Percentiles rank a stretch among this genome's conserved stretches.
These are phyloP conservation scores for Penicillium bovifimosum DNA, from an alignment of 495 filamentous ascomycete genomes.

Conservation along the genomic window DNA sequence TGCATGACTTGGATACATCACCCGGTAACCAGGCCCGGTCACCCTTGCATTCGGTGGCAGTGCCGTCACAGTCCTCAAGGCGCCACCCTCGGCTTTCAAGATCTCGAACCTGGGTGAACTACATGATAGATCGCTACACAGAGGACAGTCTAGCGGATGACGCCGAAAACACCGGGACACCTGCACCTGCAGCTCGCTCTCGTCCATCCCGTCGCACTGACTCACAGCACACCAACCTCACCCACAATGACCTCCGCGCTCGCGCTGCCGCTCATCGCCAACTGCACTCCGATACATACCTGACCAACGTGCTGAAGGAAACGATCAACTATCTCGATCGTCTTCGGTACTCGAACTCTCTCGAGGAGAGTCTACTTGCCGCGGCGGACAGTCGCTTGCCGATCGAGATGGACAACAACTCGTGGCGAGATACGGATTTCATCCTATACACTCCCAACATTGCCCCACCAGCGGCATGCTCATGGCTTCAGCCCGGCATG, in stretches of 20 bases:
- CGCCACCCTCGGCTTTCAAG: constrained; percentile 43
- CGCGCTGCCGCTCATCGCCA: constrained; percentile 48
- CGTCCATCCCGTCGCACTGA: constrained; percentile 31
- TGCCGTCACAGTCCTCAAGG: constrained; percentile 45
- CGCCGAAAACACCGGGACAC: constrained; percentile 21
- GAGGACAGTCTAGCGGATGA: constrained; percentile 35
- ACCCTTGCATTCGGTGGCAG: constrained; percentile 36
- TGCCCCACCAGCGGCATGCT: constrained; percentile 51
- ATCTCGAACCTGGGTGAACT: constrained; percentile 42
- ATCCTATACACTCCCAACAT: constrained; percentile 54
- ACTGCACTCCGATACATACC: constrained; percentile 43
- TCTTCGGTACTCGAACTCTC: constrained; percentile 50
- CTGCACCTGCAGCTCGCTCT: constrained; percentile 33
- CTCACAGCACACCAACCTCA: constrained; percentile 24
- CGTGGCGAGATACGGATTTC: constrained; percentile 54
- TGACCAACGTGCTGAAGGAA: constrained; percentile 47
- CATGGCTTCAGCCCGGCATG: constrained; percentile 61
- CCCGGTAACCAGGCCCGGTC: constrained; percentile 13
- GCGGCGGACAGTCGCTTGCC: constrained; percentile 46
- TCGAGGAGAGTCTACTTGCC: constrained; percentile 51
- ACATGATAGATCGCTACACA: constrained; percentile 38
- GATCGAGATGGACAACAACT: constrained; percentile 37
- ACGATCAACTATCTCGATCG: constrained; percentile 61
- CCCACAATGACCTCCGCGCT: constrained; percentile 42
- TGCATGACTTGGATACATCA: constrained; percentile 10